Evolutionary conservation across 495 filamentous ascomycete species (phyloP).

Genomic region (Staphylotrichum longicolle): DNA sequence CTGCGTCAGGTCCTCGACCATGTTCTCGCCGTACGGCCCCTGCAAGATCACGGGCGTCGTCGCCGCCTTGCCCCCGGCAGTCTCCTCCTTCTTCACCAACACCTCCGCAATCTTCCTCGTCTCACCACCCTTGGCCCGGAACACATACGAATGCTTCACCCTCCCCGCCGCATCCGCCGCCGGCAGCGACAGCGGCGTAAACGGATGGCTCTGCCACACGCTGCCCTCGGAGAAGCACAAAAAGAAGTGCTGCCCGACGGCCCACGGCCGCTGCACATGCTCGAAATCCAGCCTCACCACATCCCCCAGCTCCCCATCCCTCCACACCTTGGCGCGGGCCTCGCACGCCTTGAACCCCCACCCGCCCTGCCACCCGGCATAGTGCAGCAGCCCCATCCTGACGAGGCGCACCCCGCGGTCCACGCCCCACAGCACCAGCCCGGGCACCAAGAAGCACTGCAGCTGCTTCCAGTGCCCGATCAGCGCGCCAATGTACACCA

Average conservation of each 20-base stretch:
- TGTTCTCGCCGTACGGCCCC: slow-evolving; percentile 58
- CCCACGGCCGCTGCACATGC: slow-evolving; percentile 56
- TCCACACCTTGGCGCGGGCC: slow-evolving; percentile 49
- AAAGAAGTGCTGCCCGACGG: slow-evolving; percentile 64
- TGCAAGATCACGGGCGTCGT: slow-evolving; percentile 54
- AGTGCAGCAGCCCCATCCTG: slow-evolving; percentile 55
- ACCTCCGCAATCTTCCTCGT: slow-evolving; percentile 45
- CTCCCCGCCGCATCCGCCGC: slow-evolving; percentile 25
- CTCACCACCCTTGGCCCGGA: slow-evolving; percentile 59
- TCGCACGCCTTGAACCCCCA: slow-evolving; percentile 51
- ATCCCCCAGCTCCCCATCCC: slow-evolving; percentile 50
- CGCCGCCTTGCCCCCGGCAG: neutral
- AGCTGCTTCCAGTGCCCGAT: slow-evolving; percentile 66
- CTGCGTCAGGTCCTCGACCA: slow-evolving; percentile 39
- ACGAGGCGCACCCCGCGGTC: slow-evolving; percentile 53
- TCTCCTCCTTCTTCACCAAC: slow-evolving; percentile 18
- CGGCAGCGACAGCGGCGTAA: slow-evolving; percentile 58
- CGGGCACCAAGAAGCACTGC: slow-evolving; percentile 61
- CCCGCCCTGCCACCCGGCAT: slow-evolving; percentile 38
- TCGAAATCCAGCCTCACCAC: slow-evolving; percentile 57
- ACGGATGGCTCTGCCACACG: slow-evolving; percentile 67
- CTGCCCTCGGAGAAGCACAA: slow-evolving; percentile 58
- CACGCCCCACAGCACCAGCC: slow-evolving; percentile 54
- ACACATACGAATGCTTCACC: slow-evolving; percentile 59
- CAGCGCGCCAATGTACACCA: slow-evolving; percentile 64